Evolutionary conservation across 331 rosid genomes (phyloP).

Genomic region (Telfairia occidentalis): DNA sequence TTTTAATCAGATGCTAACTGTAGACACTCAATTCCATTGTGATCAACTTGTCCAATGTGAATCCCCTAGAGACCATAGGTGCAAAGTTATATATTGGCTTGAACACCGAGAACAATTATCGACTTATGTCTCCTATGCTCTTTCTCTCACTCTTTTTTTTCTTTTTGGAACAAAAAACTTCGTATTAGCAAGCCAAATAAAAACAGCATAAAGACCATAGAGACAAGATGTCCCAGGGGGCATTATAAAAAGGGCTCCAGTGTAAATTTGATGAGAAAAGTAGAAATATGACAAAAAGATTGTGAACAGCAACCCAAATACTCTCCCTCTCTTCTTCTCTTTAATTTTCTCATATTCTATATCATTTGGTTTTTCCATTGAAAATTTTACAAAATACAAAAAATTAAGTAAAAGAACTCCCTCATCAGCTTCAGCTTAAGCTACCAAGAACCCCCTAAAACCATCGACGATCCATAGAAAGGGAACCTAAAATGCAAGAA

Average conservation of each 20-base stretch:
- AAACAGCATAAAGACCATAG: too few species aligned
- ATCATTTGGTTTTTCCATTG: not conserved
- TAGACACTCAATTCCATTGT: not conserved
- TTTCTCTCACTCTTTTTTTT: not conserved
- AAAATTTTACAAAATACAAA: not conserved
- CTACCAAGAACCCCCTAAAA: not conserved
- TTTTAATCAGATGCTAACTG: not conserved
- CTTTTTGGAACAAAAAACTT: too few species aligned
- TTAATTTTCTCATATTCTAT: not conserved
- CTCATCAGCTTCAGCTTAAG: not conserved
- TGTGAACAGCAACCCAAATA: too few species aligned
- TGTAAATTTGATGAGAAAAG: too few species aligned
- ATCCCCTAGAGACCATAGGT: not conserved
- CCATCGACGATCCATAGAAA: not conserved
- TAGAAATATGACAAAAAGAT: too few species aligned
- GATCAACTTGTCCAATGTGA: not conserved
- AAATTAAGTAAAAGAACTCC: not conserved
- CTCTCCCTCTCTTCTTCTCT: not conserved
- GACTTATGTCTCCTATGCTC: not conserved
- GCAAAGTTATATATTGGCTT: not conserved
- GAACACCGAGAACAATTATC: not conserved
- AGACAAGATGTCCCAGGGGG: too few species aligned
- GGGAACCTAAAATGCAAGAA: not conserved
- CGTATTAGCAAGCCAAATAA: too few species aligned
- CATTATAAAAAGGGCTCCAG: too few species aligned